Percentiles rank a stretch among this genome's conserved stretches.
These are phyloP conservation scores for Podaxis sp. DNA, from an alignment of 768 basidiomycete genomes.

Conservation along the genomic window DNA sequence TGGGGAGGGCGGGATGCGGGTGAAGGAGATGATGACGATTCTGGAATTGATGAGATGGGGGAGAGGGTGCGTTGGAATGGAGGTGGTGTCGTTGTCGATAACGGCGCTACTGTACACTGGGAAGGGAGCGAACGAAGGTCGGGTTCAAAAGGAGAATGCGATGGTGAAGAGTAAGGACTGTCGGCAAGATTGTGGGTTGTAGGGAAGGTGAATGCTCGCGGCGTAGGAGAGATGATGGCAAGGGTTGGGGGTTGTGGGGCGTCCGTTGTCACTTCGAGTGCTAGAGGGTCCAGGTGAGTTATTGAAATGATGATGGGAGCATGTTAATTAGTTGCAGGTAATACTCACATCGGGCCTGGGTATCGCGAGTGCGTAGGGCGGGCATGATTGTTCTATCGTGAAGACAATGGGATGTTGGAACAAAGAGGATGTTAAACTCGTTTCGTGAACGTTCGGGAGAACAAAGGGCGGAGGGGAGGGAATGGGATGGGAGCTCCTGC, in stretches of 20 bases:
- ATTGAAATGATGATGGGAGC: constrained; percentile 2
- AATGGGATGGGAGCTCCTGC: constrained; percentile 32
- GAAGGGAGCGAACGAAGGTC: constrained; percentile 57
- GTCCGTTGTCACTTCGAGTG: constrained; percentile 78
- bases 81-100: constrained; percentile 37
- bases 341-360: constrained; percentile 49
- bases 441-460: constrained; percentile 27
- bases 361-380: constrained; percentile 78
- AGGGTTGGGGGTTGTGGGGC: constrained; percentile 53
- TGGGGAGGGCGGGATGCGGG: constrained; percentile 14
- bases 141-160: constrained; percentile 72
- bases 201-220: constrained; percentile 73
- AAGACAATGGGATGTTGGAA: constrained; percentile 18
- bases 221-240: constrained; percentile 67
- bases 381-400: constrained; percentile 62
- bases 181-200: constrained; percentile 58
- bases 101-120: constrained; percentile 34
- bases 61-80: constrained; percentile 14
- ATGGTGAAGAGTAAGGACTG: constrained; percentile 69
- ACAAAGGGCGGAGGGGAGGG: constrained; percentile 31
- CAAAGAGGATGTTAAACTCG: constrained; percentile 27
- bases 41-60: constrained; percentile 22
- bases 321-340: constrained; percentile 6
- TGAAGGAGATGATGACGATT: constrained; percentile 9
- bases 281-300: constrained; percentile 32